phyloP scores from a whole-genome alignment of 208 protist species.

The Wallacemonas rigidus region DNA sequence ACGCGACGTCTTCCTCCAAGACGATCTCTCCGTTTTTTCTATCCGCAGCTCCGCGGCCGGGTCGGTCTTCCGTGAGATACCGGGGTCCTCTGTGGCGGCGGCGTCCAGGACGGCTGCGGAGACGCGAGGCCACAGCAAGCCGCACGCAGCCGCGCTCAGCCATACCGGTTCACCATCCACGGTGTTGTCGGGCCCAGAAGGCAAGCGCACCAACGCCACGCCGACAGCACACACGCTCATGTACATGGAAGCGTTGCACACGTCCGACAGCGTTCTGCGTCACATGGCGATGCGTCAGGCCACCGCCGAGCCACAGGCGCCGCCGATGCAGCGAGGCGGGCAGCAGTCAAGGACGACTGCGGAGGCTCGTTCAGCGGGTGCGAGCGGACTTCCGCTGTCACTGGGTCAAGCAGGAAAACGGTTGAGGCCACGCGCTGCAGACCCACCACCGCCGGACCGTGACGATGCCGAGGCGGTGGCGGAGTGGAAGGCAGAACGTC shows the following conservation, averaged over 20 bases:
- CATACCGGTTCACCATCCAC: too few species aligned
- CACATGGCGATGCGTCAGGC: not conserved
- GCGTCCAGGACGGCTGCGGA: not conserved
- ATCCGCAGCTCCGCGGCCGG: constrained; percentile 13
- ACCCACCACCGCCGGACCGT: not conserved
- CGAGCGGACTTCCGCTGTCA: too few species aligned
- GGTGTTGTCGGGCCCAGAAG: not conserved
- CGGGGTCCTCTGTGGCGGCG: not conserved
- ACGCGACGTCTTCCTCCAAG: not conserved
- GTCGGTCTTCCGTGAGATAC: not conserved
- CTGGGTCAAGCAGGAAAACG: too few species aligned
- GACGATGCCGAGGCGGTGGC: constrained; percentile 1
- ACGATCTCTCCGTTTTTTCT: constrained; percentile 11
- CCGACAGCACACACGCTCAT: constrained; percentile 4
- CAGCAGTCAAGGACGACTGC: too few species aligned
- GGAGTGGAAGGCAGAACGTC: constrained; percentile 9
- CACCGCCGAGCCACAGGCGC: not conserved
- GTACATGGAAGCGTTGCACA: constrained; percentile 16
- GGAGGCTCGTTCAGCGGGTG: too few species aligned
- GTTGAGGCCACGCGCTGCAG: too few species aligned
- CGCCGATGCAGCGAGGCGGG: not conserved
- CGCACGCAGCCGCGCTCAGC: too few species aligned
- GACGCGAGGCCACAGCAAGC: not conserved
- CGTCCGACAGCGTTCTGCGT: constrained; percentile 8
- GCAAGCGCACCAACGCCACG: not conserved